Conservation (phyloP, 78 protist genomes). For the Dictyostelium citrinum region DNA sequence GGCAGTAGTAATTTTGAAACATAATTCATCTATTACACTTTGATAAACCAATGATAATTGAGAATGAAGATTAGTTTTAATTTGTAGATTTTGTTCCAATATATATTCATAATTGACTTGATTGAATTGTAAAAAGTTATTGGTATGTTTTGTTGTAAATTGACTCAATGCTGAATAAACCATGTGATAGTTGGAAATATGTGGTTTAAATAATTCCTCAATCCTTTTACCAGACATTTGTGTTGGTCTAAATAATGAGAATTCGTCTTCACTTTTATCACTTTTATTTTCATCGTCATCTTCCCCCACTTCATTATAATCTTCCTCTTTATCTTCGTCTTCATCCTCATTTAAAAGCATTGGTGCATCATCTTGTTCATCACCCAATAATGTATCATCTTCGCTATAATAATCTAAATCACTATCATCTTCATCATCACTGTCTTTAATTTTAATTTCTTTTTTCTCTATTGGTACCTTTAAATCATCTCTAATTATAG, state of each 20-base stretch:
- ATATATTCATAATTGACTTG: neutral
- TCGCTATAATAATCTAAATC: neutral
- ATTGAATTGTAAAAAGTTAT: neutral
- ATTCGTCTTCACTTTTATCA: neutral
- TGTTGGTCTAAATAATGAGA: neutral
- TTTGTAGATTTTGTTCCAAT: conserved; percentile 25
- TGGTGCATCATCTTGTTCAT: neutral
- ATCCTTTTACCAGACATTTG: neutral
- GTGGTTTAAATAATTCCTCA: neutral
- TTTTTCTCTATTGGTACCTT: neutral
- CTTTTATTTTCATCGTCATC: neutral
- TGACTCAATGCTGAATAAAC: conserved; percentile 45
- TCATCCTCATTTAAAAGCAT: conserved; percentile 8
- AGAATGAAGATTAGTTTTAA: conserved; percentile 30
- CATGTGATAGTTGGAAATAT: conserved; percentile 34
- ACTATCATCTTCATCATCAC: neutral
- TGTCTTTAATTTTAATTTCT: neutral
- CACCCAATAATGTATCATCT: neutral
- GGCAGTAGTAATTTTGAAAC: neutral
- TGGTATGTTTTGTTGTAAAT: conserved; percentile 17
- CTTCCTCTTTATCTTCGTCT: neutral
- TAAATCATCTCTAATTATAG: neutral
- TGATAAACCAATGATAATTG: conserved; percentile 2
- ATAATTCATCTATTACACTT: neutral
- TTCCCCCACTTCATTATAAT: neutral